These are phyloP conservation scores for Debaryomyces coudertii DNA, from an alignment of 1,139 yeast species.

Conservation along the genomic window DNA sequence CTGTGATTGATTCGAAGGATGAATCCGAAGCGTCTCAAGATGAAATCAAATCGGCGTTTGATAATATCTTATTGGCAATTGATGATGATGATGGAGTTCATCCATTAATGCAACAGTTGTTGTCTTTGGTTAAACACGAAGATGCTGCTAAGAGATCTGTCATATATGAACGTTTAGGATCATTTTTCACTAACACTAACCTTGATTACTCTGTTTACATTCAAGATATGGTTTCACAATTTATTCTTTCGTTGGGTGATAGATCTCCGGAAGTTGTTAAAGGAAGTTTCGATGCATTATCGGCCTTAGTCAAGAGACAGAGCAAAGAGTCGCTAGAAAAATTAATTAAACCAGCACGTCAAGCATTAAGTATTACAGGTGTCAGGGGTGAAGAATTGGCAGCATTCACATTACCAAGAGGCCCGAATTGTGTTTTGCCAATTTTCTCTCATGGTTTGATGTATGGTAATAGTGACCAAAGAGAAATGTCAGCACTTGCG, in stretches of 20 bases:
- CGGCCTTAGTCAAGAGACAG: slow-evolving; percentile 68
- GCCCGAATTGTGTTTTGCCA: slow-evolving; percentile 87
- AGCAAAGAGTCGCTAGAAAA: slow-evolving; percentile 75
- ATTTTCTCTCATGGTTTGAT: slow-evolving; percentile 92
- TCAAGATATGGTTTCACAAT: slow-evolving; percentile 73
- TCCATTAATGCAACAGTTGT: slow-evolving; percentile 79
- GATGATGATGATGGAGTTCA: slow-evolving; percentile 82
- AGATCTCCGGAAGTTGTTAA: slow-evolving; percentile 63
- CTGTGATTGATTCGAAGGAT: slow-evolving; percentile 45
- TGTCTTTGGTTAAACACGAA: slow-evolving; percentile 77
- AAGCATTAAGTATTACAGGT: slow-evolving; percentile 71
- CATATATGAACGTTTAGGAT: slow-evolving; percentile 69
- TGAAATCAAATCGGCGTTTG: slow-evolving; percentile 60
- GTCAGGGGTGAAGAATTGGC: slow-evolving; percentile 65
- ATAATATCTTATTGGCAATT: slow-evolving; percentile 69
- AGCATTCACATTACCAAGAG: slow-evolving; percentile 80
- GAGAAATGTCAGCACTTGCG: slow-evolving; percentile 85
- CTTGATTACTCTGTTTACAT: slow-evolving; percentile 76
- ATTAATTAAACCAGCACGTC: slow-evolving; percentile 77
- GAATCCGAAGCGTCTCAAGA: slow-evolving; percentile 39
- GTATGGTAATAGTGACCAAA: slow-evolving; percentile 86
- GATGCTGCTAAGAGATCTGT: slow-evolving; percentile 67
- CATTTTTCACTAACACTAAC: slow-evolving; percentile 65
- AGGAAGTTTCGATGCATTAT: slow-evolving; percentile 70
- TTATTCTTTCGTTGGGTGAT: slow-evolving; percentile 77